Percentiles rank a stretch among this genome's conserved stretches.
Conservation (phyloP, 1,139 yeast genomes). For the Meyerozyma smithsonii region DNA sequence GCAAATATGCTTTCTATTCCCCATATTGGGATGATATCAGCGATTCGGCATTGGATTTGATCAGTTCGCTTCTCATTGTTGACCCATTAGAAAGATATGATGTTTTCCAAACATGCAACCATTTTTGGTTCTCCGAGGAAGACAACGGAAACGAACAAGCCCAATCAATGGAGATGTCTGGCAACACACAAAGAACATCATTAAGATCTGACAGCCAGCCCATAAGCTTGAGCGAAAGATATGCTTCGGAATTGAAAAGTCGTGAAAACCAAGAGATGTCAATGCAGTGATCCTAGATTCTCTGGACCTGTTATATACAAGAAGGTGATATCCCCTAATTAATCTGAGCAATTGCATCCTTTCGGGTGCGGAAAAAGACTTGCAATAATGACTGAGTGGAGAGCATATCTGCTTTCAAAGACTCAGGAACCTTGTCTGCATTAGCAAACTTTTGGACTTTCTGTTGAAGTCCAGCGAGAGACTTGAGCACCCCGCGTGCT, state of each 20-base stretch:
- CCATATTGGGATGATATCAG: constrained; percentile 76
- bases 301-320: constrained; percentile 1
- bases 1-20: constrained; percentile 67
- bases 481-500: constrained; percentile 24
- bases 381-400: constrained; percentile 22
- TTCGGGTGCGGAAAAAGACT: constrained; percentile 30
- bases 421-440: constrained; percentile 18
- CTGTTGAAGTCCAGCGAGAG: constrained; percentile 20
- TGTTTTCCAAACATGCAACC: constrained; percentile 47
- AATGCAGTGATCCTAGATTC: not conserved
- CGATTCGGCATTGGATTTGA: constrained; percentile 62
- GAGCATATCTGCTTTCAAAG: constrained; percentile 20
- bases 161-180: not conserved
- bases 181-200: constrained; percentile 10
- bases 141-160: not conserved
- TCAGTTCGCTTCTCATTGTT: constrained; percentile 54
- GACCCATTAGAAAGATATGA: constrained; percentile 52
- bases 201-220: constrained; percentile 30
- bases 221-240: constrained; percentile 28
- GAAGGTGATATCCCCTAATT: constrained; percentile 3
- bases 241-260: constrained; percentile 23
- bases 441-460: constrained; percentile 17
- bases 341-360: constrained; percentile 7
- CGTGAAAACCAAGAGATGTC: constrained; percentile 10
- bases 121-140: constrained; percentile 50